Percentiles rank a stretch among this genome's conserved stretches.
These are phyloP conservation scores for Cercis canadensis DNA, from an alignment of 306 rosid genomes.

Conservation along the genomic window DNA sequence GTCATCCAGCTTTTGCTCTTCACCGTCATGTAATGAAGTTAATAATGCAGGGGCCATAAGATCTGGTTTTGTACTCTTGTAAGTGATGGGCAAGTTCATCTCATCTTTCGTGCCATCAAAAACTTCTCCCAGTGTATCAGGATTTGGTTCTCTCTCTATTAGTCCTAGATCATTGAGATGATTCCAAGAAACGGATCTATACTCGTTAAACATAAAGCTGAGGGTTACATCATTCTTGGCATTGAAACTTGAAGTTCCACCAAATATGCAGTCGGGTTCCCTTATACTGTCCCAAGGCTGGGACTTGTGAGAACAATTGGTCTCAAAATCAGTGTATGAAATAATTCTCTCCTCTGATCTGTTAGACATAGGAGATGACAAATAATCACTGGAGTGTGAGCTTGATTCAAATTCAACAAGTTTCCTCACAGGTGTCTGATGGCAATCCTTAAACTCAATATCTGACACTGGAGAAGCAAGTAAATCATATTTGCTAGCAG, in stretches of 20 bases:
- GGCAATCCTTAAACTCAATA: constrained; percentile 48
- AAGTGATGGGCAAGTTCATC: constrained; percentile 37
- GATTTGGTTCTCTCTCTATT: constrained; percentile 40
- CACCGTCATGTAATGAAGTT: constrained; percentile 37
- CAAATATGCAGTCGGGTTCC: constrained; percentile 43
- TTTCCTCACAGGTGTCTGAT: constrained; percentile 39
- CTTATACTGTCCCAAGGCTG: constrained; percentile 43
- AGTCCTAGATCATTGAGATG: constrained; percentile 44
- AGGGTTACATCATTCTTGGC: constrained; percentile 35
- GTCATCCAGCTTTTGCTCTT: constrained; percentile 34
- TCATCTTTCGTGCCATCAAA: constrained; percentile 34
- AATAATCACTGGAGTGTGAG: constrained; percentile 41
- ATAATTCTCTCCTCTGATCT: constrained; percentile 44
- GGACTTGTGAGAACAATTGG: constrained; percentile 33
- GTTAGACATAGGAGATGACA: constrained; percentile 44
- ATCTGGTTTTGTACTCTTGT: constrained; percentile 35
- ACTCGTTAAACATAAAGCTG: constrained; percentile 44
- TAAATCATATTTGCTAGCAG: constrained; percentile 43
- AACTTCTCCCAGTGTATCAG: constrained; percentile 58
- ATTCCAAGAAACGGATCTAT: constrained; percentile 33
- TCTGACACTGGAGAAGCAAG: constrained; percentile 45
- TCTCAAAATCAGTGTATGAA: constrained; percentile 42
- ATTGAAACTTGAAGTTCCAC: constrained; percentile 38
- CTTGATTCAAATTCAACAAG: constrained; percentile 48
- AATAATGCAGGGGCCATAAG: constrained; percentile 30